Conservation (phyloP, 129 eudicot genomes). For the Artemisia annua region DNA sequence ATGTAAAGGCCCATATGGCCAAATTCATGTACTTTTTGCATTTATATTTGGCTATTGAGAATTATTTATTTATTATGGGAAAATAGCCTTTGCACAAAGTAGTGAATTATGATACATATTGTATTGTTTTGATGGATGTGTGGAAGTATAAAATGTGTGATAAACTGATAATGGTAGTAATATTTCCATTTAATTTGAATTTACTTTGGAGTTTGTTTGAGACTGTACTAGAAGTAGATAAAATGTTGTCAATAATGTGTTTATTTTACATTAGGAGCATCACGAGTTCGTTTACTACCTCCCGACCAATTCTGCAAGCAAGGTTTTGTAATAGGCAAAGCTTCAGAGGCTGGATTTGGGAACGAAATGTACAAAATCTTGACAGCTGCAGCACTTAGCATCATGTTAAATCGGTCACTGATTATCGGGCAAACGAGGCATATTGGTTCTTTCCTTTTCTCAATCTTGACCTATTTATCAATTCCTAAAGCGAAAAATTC, state of each 20-base stretch:
- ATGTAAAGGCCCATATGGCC: no score
- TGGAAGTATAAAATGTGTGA: conserved; percentile 3
- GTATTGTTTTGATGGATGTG: neutral
- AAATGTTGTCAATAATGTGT: neutral
- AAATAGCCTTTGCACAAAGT: no score
- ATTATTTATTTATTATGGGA: no score
- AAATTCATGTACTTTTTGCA: no score
- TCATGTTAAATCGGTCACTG: conserved; percentile 54
- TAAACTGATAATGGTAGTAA: neutral
- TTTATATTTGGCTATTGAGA: no score
- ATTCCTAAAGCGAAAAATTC: neutral
- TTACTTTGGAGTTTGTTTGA: no score
- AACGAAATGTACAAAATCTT: conserved; percentile 63
- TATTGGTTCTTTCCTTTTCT: conserved; percentile 45
- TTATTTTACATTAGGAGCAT: conserved; percentile 37
- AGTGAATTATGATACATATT: neutral
- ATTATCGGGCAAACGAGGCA: conserved; percentile 69
- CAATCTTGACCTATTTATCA: neutral
- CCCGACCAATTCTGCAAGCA: conserved; percentile 53
- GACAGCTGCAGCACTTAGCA: conserved; percentile 57
- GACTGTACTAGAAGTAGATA: no score
- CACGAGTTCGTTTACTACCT: conserved; percentile 44
- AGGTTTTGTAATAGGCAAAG: conserved; percentile 53
- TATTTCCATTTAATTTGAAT: neutral
- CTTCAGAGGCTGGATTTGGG: conserved; percentile 62